These are phyloP conservation scores for Monilinia aucupariae DNA, from an alignment of 2,329 filamentous ascomycete species.

Conservation along the genomic window DNA sequence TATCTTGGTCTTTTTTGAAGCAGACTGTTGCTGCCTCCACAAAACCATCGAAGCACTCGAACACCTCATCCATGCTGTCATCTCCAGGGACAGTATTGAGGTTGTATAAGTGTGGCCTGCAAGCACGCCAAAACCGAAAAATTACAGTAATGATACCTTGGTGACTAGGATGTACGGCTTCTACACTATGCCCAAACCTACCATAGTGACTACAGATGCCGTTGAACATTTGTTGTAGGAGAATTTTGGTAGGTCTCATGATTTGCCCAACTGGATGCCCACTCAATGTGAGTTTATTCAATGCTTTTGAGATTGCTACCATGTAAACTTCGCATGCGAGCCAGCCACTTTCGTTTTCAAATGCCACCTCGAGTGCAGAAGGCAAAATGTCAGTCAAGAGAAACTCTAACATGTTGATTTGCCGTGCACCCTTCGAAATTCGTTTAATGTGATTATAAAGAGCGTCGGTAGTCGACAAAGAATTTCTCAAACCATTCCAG, in stretches of 20 bases:
- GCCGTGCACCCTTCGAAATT: constrained; percentile 25
- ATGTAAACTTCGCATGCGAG: constrained; percentile 28
- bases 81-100: background rate
- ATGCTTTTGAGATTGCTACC: constrained; percentile 20
- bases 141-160: constrained; percentile 23
- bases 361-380: constrained; percentile 27
- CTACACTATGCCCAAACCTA: background rate
- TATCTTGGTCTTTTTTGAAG: background rate
- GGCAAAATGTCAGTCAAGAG: constrained; percentile 29
- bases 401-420: constrained; percentile 28
- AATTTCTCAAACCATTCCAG: constrained; percentile 29
- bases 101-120: constrained; percentile 16
- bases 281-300: constrained; percentile 15
- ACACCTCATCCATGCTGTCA: background rate
- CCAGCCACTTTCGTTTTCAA: constrained; percentile 25
- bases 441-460: constrained; percentile 20
- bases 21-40: background rate
- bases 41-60: constrained; percentile 8
- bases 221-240: constrained; percentile 27
- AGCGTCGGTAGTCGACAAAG: constrained; percentile 20
- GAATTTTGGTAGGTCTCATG: constrained; percentile 22
- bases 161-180: constrained; percentile 20
- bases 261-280: constrained; percentile 11
- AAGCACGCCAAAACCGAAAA: constrained; percentile 28
- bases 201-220: constrained; percentile 15